A percentile compares a stretch with the other conserved stretches of the same genome.
Conservation (phyloP, 805 yeast genomes). For the Candida loeiensis region DNA sequence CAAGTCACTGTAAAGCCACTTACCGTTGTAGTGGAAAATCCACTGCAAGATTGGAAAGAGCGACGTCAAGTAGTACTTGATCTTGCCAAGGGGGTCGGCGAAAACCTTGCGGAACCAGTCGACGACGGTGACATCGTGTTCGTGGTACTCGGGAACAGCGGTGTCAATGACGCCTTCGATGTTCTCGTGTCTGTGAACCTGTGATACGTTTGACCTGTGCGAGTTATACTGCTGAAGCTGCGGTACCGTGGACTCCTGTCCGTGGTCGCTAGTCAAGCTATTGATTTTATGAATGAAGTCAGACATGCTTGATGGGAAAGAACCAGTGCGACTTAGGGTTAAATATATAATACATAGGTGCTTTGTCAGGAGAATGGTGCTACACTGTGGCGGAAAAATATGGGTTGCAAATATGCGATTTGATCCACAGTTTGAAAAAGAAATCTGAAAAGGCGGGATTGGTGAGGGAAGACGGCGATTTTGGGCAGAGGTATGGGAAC, state of each 20-base stretch:
- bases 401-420: slow-evolving; percentile 1
- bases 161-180: slow-evolving; percentile 7
- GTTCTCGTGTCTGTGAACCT: background rate
- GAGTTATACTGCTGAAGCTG: slow-evolving; percentile 17
- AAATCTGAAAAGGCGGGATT: background rate
- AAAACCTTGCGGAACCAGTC: slow-evolving; percentile 29
- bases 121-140: slow-evolving; percentile 30
- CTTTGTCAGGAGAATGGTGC: background rate
- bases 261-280: slow-evolving; percentile 11
- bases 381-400: slow-evolving; percentile 4
- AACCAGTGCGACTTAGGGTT: background rate
- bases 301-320: slow-evolving; percentile 9
- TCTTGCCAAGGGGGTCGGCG: slow-evolving; percentile 36
- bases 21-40: slow-evolving; percentile 77
- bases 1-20: slow-evolving; percentile 78
- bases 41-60: slow-evolving; percentile 80
- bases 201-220: slow-evolving; percentile 13
- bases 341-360: slow-evolving; percentile 1
- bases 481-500: background rate
- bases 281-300: slow-evolving; percentile 11
- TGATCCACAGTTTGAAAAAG: slow-evolving; percentile 7
- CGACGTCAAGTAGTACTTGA: slow-evolving; percentile 51
- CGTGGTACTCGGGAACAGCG: slow-evolving; percentile 37
- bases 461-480: background rate
- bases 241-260: slow-evolving; percentile 21